Percentiles rank a stretch among this genome's conserved stretches.
phyloP scores from a whole-genome alignment of 2,329 filamentous ascomycete species.

The Fusarium cyanostomum region DNA sequence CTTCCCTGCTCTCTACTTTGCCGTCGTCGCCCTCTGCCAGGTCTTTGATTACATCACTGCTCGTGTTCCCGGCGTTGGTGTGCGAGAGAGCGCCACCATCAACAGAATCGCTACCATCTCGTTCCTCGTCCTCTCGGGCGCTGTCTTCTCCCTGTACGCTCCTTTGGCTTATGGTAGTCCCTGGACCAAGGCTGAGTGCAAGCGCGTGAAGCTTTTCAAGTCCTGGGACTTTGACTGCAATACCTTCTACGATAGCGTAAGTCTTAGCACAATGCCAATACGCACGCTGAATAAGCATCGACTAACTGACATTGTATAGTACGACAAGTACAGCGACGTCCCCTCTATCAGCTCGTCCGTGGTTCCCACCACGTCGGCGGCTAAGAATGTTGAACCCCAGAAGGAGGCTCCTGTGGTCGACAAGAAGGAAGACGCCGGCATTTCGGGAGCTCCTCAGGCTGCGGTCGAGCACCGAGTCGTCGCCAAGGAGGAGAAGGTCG shows the following conservation, averaged over 20 bases:
- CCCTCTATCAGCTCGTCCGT: constrained; percentile 40
- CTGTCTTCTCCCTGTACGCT: constrained; percentile 84
- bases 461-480: constrained; percentile 60
- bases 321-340: constrained; percentile 56
- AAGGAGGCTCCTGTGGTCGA: constrained; percentile 40
- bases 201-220: constrained; percentile 83
- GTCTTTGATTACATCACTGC: constrained; percentile 85
- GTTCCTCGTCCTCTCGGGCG: constrained; percentile 78
- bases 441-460: constrained; percentile 60
- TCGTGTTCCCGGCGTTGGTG: constrained; percentile 73
- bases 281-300: not conserved
- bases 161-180: constrained; percentile 92
- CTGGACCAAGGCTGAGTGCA: constrained; percentile 92
- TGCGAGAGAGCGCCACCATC: constrained; percentile 73
- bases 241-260: constrained; percentile 86
- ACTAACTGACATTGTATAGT: constrained; percentile 50
- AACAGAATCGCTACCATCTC: constrained; percentile 77
- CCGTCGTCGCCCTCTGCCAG: constrained; percentile 87
- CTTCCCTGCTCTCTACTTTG: constrained; percentile 96
- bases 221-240: constrained; percentile 99
- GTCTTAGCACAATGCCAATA: constrained; percentile 51
- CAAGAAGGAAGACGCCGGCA: constrained; percentile 46
- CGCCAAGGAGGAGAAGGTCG: constrained; percentile 79
- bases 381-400: constrained; percentile 35
- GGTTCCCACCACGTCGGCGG: constrained; percentile 43